phyloP scores from a whole-genome alignment of 2,329 filamentous ascomycete genomes.

The Fusarium transvaalense region DNA sequence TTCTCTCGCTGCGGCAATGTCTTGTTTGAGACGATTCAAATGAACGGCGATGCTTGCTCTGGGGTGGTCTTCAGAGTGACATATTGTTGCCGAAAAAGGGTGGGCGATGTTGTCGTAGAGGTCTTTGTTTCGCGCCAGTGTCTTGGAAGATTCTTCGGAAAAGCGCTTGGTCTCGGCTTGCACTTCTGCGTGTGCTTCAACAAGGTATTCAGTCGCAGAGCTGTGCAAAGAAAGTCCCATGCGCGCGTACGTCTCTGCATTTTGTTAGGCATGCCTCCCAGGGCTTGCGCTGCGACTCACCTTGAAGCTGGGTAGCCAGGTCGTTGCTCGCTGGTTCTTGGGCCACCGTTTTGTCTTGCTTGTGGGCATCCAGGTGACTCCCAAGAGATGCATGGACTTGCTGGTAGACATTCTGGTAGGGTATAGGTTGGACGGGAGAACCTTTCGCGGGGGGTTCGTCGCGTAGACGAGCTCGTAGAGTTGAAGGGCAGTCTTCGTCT shows the following conservation, averaged over 20 bases:
- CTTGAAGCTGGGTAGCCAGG: slow-evolving; percentile 38
- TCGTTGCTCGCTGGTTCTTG: not conserved
- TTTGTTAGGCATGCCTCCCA: not conserved
- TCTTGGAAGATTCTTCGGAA: slow-evolving; percentile 25
- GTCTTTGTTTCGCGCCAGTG: slow-evolving; percentile 30
- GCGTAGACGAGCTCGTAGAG: slow-evolving; percentile 48
- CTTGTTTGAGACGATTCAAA: slow-evolving; percentile 39
- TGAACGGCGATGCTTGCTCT: slow-evolving; percentile 48
- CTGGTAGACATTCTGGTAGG: slow-evolving; percentile 39
- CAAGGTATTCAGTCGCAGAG: slow-evolving; percentile 33
- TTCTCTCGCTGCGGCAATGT: slow-evolving; percentile 41
- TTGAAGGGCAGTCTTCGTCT: slow-evolving; percentile 39
- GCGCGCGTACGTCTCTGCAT: slow-evolving; percentile 43
- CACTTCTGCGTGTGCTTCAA: slow-evolving; percentile 42
- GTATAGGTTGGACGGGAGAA: slow-evolving; percentile 7
- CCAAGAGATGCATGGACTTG: slow-evolving; percentile 46
- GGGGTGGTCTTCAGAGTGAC: slow-evolving; percentile 42
- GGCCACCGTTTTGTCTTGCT: not conserved
- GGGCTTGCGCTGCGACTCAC: slow-evolving; percentile 1
- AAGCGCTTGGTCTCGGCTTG: slow-evolving; percentile 42
- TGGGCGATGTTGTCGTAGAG: slow-evolving; percentile 52
- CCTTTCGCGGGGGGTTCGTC: slow-evolving; percentile 31
- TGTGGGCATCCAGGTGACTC: not conserved
- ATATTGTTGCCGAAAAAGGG: slow-evolving; percentile 52
- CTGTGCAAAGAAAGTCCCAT: slow-evolving; percentile 30